Conservation (phyloP, 2,329 filamentous ascomycete species). For the Cladosporium velox region DNA sequence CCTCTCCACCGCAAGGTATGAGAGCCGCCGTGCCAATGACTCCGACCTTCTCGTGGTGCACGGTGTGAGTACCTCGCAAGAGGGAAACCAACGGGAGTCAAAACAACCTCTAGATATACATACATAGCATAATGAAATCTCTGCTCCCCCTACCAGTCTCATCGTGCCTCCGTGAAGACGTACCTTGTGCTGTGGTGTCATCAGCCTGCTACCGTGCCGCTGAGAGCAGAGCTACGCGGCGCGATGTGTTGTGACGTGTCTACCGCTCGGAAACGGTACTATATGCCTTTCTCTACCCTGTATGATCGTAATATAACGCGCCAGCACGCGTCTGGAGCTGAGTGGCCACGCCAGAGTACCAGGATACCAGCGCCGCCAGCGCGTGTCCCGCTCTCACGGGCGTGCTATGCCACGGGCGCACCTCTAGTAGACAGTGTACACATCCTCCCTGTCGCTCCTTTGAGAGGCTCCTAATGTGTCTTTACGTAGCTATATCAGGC, state of each 20-base stretch:
- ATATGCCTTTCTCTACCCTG: no score
- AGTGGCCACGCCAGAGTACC: no score
- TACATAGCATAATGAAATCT: background rate
- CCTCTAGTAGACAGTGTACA: background rate
- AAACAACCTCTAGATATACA: background rate
- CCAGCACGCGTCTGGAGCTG: no score
- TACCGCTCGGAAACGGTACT: background rate
- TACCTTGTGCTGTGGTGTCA: background rate
- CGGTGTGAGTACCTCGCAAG: slow-evolving; percentile 15
- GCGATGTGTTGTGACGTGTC: background rate
- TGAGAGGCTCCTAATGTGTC: background rate
- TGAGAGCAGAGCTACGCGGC: background rate
- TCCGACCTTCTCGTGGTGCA: slow-evolving; percentile 13
- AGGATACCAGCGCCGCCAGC: background rate
- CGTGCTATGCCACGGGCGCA: background rate
- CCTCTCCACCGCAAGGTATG: background rate
- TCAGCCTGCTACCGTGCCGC: background rate
- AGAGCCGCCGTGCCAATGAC: slow-evolving; percentile 7
- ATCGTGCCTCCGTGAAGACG: background rate
- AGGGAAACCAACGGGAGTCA: slow-evolving; percentile 16
- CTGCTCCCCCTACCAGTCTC: background rate
- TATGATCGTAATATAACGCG: no score
- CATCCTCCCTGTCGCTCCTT: no score
- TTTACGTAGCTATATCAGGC: no score
- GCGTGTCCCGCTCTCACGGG: background rate